phyloP scores from a whole-genome alignment of 306 rosid genomes.

The Ormosia semicastrata region DNA sequence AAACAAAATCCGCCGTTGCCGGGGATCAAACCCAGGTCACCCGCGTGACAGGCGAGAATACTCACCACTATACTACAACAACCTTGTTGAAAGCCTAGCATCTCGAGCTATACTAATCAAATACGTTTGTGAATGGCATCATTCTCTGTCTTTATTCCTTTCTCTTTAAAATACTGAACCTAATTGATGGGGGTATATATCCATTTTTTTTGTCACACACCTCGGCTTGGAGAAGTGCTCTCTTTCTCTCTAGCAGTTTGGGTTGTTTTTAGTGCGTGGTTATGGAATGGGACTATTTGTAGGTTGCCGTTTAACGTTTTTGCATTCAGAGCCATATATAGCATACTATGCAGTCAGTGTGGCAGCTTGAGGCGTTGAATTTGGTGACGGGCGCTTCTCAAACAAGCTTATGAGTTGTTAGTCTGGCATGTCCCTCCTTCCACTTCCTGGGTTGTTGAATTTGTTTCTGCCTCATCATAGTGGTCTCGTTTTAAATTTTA shows the following conservation, averaged over 20 bases:
- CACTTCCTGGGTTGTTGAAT: neutral
- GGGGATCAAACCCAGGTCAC: conserved; percentile 16
- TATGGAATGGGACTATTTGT: neutral
- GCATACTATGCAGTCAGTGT: neutral
- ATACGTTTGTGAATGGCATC: neutral
- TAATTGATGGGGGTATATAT: no score
- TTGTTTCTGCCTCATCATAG: neutral
- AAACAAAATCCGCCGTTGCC: neutral
- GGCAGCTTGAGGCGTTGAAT: neutral
- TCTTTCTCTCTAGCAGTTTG: no score
- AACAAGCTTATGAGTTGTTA: neutral
- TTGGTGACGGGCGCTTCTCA: neutral
- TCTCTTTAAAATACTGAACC: neutral
- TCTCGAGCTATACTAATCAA: neutral
- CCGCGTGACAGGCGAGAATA: conserved; percentile 2
- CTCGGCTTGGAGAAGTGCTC: no score
- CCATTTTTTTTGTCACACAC: neutral
- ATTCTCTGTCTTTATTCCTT: neutral
- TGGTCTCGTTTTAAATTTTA: neutral
- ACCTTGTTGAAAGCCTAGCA: neutral
- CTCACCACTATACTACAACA: conserved; percentile 8
- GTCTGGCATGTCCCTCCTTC: no score
- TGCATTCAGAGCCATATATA: neutral
- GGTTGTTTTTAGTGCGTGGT: neutral
- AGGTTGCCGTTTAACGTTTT: neutral